Evolutionary conservation across 352 stramenopile genomes (phyloP), one percentile per base, ranked within the genome.

Genomic region (Globisporangium barbulae): DNA sequence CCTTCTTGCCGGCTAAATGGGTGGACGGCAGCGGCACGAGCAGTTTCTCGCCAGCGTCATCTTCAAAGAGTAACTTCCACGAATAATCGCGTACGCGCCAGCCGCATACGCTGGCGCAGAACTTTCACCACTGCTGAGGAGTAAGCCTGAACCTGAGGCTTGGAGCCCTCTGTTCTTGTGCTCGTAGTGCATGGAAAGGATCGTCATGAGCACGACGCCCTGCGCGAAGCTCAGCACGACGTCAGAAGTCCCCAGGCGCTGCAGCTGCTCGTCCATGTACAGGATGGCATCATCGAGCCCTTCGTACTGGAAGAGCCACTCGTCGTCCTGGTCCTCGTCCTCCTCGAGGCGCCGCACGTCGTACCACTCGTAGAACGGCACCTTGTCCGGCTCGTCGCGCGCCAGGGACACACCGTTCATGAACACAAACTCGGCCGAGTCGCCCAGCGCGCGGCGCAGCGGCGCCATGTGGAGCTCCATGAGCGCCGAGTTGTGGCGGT

Each of bases 1-100:
- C 80, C 25, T 76, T 79, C 68, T 84, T 79, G 33, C 78, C 82
- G 33, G 83, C 64, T n/a, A 91, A 62, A 57, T 87, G 78, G 41
- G 83, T 72, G 1, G 47, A 65, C 28, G 60, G 50, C 37, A 53
- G 52, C 44, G 68, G 63, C 39, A 83, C 71, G 25, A 60, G 57
- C 45, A 87, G 56, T 7, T 50, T 60, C 25, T 42, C 53, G 2
- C 67, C 70, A 3, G 64, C 45, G 0, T 71, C 63, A 30, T 72
- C 70, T 25, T 83, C 54, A 44, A 84, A 80, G 33, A 83, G 48
- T 3, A 65, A 71, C n/a, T 39, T 49, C 21, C 31, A 49, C n/a
- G 49, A 41, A 13, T 44, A 44, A 19, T 44, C 42, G 8, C 22
- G 33, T 4, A 53, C 37, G 15, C 52, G 12, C 25, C 45, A 41